phyloP scores from a whole-genome alignment of 1,284 basidiomycete species.

The Heliocybe sulcata region DNA sequence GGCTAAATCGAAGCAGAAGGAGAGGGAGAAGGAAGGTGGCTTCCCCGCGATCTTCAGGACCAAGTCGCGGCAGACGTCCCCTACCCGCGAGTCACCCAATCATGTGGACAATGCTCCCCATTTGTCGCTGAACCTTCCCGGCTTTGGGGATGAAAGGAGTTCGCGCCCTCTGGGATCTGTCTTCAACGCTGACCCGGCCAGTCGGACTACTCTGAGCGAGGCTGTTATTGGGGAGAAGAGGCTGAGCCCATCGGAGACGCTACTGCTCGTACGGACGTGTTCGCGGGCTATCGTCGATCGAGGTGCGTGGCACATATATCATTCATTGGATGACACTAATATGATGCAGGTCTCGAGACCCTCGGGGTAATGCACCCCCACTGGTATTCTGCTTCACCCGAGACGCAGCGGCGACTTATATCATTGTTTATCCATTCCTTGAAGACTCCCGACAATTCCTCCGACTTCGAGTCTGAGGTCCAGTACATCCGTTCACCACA shows the following conservation, averaged over 20 bases:
- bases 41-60: conserved; percentile 42
- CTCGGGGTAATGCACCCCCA: conserved; percentile 77
- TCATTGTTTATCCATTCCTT: conserved; percentile 65
- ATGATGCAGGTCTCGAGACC: conserved; percentile 52
- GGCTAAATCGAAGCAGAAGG: conserved; percentile 19
- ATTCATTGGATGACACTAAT: background rate
- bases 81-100: conserved; percentile 21
- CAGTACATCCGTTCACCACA: conserved; percentile 57
- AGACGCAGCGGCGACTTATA: conserved; percentile 59
- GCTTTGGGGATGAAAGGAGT: conserved; percentile 38
- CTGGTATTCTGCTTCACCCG: conserved; percentile 67
- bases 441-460: conserved; percentile 37
- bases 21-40: conserved; percentile 27
- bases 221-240: conserved; percentile 45
- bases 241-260: conserved; percentile 51
- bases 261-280: conserved; percentile 56
- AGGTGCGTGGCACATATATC: conserved; percentile 32
- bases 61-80: conserved; percentile 32
- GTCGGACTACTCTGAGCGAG: conserved; percentile 37
- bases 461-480: conserved; percentile 55
- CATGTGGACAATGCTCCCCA: conserved; percentile 31
- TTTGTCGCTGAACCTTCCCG: conserved; percentile 53
- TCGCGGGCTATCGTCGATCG: conserved; percentile 52
- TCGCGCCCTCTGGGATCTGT: conserved; percentile 43
- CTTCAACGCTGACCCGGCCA: conserved; percentile 51